These are phyloP conservation scores for Alternaria incomplexa DNA, from an alignment of 2,329 filamentous ascomycete genomes.

Conservation along the genomic window DNA sequence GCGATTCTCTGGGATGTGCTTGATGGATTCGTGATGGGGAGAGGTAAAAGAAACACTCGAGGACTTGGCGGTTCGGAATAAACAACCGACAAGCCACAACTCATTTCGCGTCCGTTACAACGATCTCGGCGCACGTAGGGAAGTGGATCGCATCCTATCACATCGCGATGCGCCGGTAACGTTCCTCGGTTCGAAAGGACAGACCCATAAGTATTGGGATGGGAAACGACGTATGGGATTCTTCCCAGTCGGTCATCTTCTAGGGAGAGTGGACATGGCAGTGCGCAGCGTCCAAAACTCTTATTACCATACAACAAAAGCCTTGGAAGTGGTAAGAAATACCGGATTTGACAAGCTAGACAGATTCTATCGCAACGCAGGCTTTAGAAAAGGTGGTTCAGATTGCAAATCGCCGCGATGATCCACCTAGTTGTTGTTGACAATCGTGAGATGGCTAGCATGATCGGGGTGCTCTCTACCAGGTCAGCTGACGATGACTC, in stretches of 20 bases:
- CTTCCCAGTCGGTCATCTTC: background rate
- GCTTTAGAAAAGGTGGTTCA: background rate
- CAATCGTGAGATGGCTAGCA: background rate
- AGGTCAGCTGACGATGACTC: background rate
- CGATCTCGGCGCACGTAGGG: background rate
- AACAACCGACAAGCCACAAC: background rate
- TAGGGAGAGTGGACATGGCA: background rate
- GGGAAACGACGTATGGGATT: background rate
- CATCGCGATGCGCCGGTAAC: background rate
- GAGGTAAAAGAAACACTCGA: constrained; percentile 1
- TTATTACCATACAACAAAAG: background rate
- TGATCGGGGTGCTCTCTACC: background rate
- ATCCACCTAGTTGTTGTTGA: background rate
- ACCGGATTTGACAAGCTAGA: background rate
- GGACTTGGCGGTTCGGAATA: background rate
- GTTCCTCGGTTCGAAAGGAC: background rate
- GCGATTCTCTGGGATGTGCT: background rate
- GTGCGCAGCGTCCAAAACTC: background rate
- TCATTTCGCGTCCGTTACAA: background rate
- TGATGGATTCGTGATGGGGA: background rate
- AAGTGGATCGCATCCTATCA: background rate
- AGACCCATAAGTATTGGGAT: background rate
- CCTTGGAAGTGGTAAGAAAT: background rate
- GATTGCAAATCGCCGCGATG: background rate
- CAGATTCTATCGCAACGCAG: fast-evolving